Base-by-base conservation (phyloP, 305 asterid species). In the Euphrasia arctica region DNA sequence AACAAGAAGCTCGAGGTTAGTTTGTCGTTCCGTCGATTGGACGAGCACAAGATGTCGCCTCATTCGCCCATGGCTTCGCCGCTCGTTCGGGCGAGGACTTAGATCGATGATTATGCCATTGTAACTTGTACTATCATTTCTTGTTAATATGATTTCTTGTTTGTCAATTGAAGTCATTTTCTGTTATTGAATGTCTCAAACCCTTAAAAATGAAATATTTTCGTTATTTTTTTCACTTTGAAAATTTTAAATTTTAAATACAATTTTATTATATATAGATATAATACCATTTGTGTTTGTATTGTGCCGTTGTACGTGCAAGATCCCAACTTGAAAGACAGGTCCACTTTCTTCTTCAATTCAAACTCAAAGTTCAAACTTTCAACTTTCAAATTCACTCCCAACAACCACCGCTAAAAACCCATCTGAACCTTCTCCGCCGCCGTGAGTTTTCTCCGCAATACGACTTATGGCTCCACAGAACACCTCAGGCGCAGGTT, bases 381-480 rank as follows among this genome's bases (percentile, higher is more conserved):
- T 66, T 74, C 76, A 57, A 72, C 43, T 39, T 39, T 39, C 10
- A 1, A 51, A 51, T 51, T 49, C 14, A 49, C 15, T 13, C 15
- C 55, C 56, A 51, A 50, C 56, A 13, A 6, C 56, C 28, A 51
- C 10, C 15, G 25, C 51, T 61, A 65, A 48, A 6, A 52, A 6
- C 34, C 48, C 71, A 9, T 49, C 66, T 55, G 32, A 64, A 22
- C 60, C 59, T 47, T 62, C 68, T 47, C 55, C 22, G 41, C 22
- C 34, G 6, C 14, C 45, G 48, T 11, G 15, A 39, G 14, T 8
- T 56, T 54, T 62, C 50, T 3, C 36, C 4, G 8, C 48, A 13
- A 18, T 63, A 42, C 57, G 48, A 54, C 8, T 31, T 39, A 83
- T 88, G 93, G 85, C 84, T 50, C 75, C 72, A 14, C 78, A 70